Evolutionary conservation across 2,329 filamentous ascomycete genomes (phyloP).

Genomic region (Graphilbum ipis-grandicollis): DNA sequence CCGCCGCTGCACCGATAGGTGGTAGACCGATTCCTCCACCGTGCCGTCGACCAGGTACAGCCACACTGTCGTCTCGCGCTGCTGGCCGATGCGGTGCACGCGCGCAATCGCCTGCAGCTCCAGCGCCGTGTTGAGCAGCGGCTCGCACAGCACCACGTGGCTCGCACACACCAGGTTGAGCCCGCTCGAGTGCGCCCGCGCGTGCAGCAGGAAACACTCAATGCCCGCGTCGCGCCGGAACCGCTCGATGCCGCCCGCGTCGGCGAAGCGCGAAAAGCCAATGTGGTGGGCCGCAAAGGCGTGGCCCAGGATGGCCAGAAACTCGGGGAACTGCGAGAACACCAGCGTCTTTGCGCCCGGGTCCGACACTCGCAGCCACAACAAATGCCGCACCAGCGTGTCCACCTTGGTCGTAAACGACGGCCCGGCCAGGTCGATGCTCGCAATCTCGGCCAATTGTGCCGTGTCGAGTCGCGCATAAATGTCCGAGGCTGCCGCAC

Average conservation of each 20-base stretch:
- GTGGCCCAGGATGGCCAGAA: slow-evolving; percentile 52
- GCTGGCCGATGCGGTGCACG: slow-evolving; percentile 86
- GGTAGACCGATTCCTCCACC: slow-evolving; percentile 83
- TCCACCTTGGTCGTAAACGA: slow-evolving; percentile 88
- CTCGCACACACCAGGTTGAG: slow-evolving; percentile 85
- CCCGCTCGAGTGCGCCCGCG: slow-evolving; percentile 73
- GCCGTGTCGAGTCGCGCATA: slow-evolving; percentile 61
- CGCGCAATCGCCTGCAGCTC: slow-evolving; percentile 91
- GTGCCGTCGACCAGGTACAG: slow-evolving; percentile 85
- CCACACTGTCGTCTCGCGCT: slow-evolving; percentile 80
- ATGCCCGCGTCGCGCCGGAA: slow-evolving; percentile 60
- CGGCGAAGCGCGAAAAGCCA: slow-evolving; percentile 52
- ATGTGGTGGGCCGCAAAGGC: slow-evolving; percentile 61
- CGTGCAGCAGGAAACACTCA: slow-evolving; percentile 80
- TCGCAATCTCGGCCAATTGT: slow-evolving; percentile 64
- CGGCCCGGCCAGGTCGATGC: slow-evolving; percentile 52
- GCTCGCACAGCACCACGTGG: slow-evolving; percentile 89
- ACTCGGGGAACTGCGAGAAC: slow-evolving; percentile 83
- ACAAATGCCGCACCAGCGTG: slow-evolving; percentile 59
- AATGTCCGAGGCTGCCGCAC: slow-evolving; percentile 42
- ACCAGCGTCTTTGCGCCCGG: slow-evolving; percentile 80
- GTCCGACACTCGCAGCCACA: slow-evolving; percentile 73
- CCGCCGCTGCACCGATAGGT: slow-evolving; percentile 63
- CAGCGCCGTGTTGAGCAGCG: slow-evolving; percentile 79
- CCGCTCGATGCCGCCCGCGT: slow-evolving; percentile 46